These are phyloP conservation scores for Aspergillus mulundensis DNA, from an alignment of 495 filamentous ascomycete species.

Conservation along the genomic window DNA sequence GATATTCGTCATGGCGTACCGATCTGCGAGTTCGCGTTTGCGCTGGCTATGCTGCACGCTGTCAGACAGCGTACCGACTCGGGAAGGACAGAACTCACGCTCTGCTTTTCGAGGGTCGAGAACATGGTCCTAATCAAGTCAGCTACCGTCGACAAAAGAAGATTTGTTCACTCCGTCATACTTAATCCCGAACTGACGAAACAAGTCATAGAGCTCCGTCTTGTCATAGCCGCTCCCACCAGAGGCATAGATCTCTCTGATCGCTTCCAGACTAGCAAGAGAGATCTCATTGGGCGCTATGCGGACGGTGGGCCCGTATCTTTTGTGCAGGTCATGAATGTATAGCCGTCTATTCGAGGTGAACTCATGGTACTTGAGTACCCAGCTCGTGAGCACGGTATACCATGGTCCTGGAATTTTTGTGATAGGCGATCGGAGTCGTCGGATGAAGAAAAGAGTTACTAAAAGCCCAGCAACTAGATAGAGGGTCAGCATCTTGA, in stretches of 20 bases:
- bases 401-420: slow-evolving; percentile 51
- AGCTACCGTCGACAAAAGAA: slow-evolving; percentile 1
- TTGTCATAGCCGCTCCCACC: slow-evolving; percentile 66
- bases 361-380: slow-evolving; percentile 57
- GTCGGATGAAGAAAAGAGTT: slow-evolving; percentile 11
- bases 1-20: slow-evolving; percentile 65
- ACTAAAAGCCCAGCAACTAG: slow-evolving; percentile 11
- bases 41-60: slow-evolving; percentile 50
- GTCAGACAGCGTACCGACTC: not conserved
- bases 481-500: slow-evolving; percentile 27
- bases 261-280: slow-evolving; percentile 51
- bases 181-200: slow-evolving; percentile 54
- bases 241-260: slow-evolving; percentile 64
- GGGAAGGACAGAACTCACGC: slow-evolving; percentile 30
- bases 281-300: slow-evolving; percentile 59
- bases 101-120: slow-evolving; percentile 52
- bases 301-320: slow-evolving; percentile 55
- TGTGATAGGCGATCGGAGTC: slow-evolving; percentile 3
- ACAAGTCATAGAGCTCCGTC: slow-evolving; percentile 63
- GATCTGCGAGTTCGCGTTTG: slow-evolving; percentile 57
- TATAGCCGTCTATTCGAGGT: slow-evolving; percentile 48
- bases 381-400: slow-evolving; percentile 48
- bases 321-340: slow-evolving; percentile 51
- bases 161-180: slow-evolving; percentile 4
- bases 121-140: slow-evolving; percentile 51